Evolutionary conservation across 345 rosid genomes (phyloP), one percentile per base, ranked within the genome.

Genomic region (Dimocarpus longan): DNA sequence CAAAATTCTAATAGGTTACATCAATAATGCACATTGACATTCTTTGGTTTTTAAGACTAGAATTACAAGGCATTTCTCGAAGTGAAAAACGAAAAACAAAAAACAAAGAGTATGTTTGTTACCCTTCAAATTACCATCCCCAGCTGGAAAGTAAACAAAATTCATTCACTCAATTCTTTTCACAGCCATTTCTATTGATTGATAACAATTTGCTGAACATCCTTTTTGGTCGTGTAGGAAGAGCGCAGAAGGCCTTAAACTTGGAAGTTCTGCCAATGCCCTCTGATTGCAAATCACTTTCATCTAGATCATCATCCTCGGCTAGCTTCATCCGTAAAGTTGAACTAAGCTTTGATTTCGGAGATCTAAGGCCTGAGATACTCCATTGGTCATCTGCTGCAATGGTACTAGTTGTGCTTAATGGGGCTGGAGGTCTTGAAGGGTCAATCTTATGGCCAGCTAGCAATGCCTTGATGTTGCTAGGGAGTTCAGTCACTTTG

Each of bases 361-460:
- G 97, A 0, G 98, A 91, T 76, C 87, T 94, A n/a, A 94, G 89
- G 65, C 95, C 98, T 22, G 98, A 93, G 50, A 93, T 91, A 80
- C 99, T 96, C 98, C 99, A 96, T 65, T 89, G 97, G 72, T 94
- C 99, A 0, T 93, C 98, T 1, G 87, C 89, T 72, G 72, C 80
- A 43, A 92, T 80, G 89, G 89, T 93, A 18, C 93, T 83, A 5
- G 90, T 88, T 6, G 93, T 90, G 90, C 98, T 93, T 77, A 86
- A 79, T 69, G 93, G 75, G 4, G 91, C 89, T 46, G 85, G 82
- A 39, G 91, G 91, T 71, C 85, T 93, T 11, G 97, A 94, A 37
- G 98, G 93, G 78, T 95, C 93, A 0, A 92, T 89, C 60, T 86
- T 87, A 63, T 92, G 93, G 1, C 98, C 71, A 0, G 94, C 93